Base-by-base conservation (phyloP, 108 stramenopile genomes). In the Pseudonitzschia pungens region DNA sequence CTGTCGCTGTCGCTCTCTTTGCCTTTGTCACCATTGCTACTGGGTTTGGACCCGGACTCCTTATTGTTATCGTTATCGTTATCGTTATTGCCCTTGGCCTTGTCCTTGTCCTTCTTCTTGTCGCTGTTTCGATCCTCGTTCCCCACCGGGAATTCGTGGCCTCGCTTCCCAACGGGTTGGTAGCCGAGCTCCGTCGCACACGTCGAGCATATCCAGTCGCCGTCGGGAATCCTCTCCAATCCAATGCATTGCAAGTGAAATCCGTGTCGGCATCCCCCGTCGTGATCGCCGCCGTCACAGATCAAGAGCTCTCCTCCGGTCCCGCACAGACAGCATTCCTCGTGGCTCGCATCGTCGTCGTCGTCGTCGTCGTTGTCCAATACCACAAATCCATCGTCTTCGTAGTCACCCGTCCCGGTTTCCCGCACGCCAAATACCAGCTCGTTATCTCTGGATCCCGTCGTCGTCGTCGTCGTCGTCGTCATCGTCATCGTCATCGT, bases 161-260 rank as follows among this genome's bases (percentile, higher is more conserved):
- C 85, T 65, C 73, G 68, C 16, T 72, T 71, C 24, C 81, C 81
- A 60, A 76, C 81, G 16, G 54, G 21, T 58, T 72, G 48, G 16
- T 76, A 14, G 3, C 79, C 84, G 41, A 65, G 43, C 8, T 24
- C 4, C 20, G 57, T 74, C 54, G 88, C 88, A 76, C 88, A 89
- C n/a, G 43, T 31, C 21, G 66, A 66, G 65, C 88, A 89, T 32
- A 89, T 82, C 88, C 88, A 89, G 26, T 89, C 80, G 31, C 88
- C 88, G n/a, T 71, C 72, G 59, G 88, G 88, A 42, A 89, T 68
- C 16, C 15, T 53, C 1, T 12, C 57, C 41, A 79, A 72, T 58
- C 68, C 68, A 24, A 87, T 68, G 57, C 88, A 89, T 20, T 59
- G 48, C 9, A 81, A 41, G 70, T 89, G 88, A 76, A 81, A 89